Evolutionary conservation across 1,284 basidiomycete genomes (phyloP), one percentile per base, ranked within the genome.

Genomic region (Veloboletus limbatus): DNA sequence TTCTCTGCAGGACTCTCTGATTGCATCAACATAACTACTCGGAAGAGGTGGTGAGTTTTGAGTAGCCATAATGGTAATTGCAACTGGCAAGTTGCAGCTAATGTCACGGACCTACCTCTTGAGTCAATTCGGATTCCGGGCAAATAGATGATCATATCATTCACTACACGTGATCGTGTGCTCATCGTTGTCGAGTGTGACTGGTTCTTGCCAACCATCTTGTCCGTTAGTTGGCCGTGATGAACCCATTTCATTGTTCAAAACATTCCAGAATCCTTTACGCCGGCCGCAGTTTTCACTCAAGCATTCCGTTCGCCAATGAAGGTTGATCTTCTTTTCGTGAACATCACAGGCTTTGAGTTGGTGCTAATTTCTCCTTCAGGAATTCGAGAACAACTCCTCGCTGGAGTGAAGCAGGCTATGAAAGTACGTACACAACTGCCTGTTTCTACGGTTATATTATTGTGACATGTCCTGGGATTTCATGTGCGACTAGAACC

Each of bases 341-440:
- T 39, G 25, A 35, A 22, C 16, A 24, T 34, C 9, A 13, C 22
- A 20, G 3, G 17, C 18, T 39, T 21, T 11, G 9, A 16, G 20
- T 40, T 18, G n/a, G 11, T 21, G 14, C 40, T 48, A 24, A 46
- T 35, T 20, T 35, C 14, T 25, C 30, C 17, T 38, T 10, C 52
- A 77, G 79, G 75, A 49, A 60, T 79, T 39, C 78, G 78, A 21
- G 54, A 69, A 44, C 66, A 62, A 39, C 64, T 83, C 26, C 57
- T 70, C 40, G 55, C 57, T 36, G 73, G 71, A 44, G 69, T 82
- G 16, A 82, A 82, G 54, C 57, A 61, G 24, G 79, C 83, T 13
- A 81, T 86, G 81, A 85, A 82, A 74, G 83, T 82, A 40, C 17
- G 60, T n/a, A 9, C 28, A 2, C n/a, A 22, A 22, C 26, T 27